Conservation (phyloP, 495 filamentous ascomycete genomes). For the Xylaria grammica region DNA sequence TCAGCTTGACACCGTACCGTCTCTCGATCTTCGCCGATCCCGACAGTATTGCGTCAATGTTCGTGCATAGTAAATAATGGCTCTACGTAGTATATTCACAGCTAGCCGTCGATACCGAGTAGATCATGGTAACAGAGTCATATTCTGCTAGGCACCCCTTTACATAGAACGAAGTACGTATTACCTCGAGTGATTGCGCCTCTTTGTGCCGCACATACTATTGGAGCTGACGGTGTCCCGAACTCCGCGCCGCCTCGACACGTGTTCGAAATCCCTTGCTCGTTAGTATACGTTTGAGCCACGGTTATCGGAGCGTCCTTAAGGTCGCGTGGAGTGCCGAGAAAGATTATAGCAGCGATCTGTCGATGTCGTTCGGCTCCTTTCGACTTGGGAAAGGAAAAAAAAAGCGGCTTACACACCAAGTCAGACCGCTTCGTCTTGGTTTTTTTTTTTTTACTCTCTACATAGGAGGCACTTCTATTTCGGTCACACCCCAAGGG, state of each 20-base stretch:
- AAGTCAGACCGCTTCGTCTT: neutral
- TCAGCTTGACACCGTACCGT: neutral
- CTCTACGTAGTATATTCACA: neutral
- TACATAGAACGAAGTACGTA: neutral
- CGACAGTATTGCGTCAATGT: neutral
- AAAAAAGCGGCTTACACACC: neutral
- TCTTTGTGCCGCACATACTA: neutral
- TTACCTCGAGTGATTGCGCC: conserved; percentile 1
- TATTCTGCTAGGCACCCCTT: neutral
- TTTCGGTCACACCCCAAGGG: neutral
- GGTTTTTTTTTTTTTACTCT: neutral
- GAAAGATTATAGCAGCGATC: neutral
- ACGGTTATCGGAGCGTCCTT: neutral
- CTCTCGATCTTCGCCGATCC: neutral
- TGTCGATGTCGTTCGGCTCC: neutral
- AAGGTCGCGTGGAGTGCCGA: neutral
- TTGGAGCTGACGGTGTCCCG: conserved; percentile 2
- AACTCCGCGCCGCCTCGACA: neutral
- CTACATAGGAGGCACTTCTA: neutral
- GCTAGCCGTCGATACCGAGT: neutral
- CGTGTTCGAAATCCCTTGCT: neutral
- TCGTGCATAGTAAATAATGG: conserved; percentile 1
- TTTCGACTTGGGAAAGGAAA: too few relatives aligned
- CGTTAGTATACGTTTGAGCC: neutral
- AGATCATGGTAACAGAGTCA: neutral